Conservation (phyloP, 2,329 filamentous ascomycete genomes). For the Claviceps purpurea region DNA sequence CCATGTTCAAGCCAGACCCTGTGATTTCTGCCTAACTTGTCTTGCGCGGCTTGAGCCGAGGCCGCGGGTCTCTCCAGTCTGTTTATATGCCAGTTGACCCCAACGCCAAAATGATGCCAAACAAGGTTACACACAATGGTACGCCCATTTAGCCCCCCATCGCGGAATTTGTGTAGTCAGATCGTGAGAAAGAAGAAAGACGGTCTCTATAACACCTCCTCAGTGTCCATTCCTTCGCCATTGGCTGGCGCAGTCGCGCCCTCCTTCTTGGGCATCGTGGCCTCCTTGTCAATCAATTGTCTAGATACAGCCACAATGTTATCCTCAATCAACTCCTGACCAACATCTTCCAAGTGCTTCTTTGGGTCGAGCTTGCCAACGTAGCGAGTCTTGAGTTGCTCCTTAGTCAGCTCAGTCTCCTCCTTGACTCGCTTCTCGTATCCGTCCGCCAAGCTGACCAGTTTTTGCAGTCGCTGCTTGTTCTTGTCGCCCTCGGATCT, state of each 20-base stretch:
- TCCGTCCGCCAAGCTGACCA: slow-evolving; percentile 82
- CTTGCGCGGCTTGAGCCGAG: too few relatives aligned
- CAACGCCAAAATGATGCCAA: slow-evolving; percentile 21
- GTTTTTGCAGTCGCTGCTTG: slow-evolving; percentile 73
- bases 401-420: slow-evolving; percentile 92
- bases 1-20: too few relatives aligned
- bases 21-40: too few relatives aligned
- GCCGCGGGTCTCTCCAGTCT: slow-evolving; percentile 6
- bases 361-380: slow-evolving; percentile 98
- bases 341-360: slow-evolving; percentile 96
- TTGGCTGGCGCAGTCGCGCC: slow-evolving; percentile 35
- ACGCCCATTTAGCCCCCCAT: neutral
- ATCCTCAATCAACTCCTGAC: slow-evolving; percentile 94
- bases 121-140: slow-evolving; percentile 19
- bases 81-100: slow-evolving; percentile 14
- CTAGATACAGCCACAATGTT: slow-evolving; percentile 97
- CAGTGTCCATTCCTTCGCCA: slow-evolving; percentile 55
- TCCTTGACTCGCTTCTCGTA: slow-evolving; percentile 99
- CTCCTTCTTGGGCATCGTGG: slow-evolving; percentile 70
- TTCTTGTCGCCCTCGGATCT: slow-evolving; percentile 70
- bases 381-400: slow-evolving; percentile 96
- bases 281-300: slow-evolving; percentile 99
- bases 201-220: slow-evolving; percentile 24
- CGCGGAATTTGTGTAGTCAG: slow-evolving; percentile 9
- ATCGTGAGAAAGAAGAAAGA: neutral